Conservation (phyloP, 495 filamentous ascomycete species). For the Astrothelium macrocarpum region DNA sequence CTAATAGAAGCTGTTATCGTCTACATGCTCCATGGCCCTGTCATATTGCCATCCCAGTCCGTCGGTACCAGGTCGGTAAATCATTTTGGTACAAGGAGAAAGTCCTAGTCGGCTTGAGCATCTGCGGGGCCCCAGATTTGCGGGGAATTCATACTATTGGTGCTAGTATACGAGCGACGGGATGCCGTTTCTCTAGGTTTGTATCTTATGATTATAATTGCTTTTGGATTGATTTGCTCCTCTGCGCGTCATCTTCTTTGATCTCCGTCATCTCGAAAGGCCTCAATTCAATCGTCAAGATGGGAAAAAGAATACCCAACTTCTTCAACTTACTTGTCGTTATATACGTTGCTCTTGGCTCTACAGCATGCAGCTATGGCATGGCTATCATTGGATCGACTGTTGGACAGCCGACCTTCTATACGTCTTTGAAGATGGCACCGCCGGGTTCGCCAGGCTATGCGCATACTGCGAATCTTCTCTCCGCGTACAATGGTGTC, state of each 20-base stretch:
- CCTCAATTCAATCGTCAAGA: not conserved
- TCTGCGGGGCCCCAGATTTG: conserved; percentile 2
- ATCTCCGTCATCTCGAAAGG: not conserved
- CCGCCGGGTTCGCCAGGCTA: conserved; percentile 35
- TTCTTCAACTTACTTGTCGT: conserved; percentile 29
- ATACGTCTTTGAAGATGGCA: conserved; percentile 38
- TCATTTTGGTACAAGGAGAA: not conserved
- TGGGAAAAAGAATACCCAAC: conserved; percentile 26
- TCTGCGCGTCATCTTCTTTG: not conserved
- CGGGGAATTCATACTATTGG: conserved; percentile 5
- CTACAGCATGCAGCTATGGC: conserved; percentile 38
- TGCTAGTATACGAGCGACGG: not conserved
- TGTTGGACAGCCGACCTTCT: conserved; percentile 45
- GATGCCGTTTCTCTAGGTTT: not conserved
- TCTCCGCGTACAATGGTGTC: conserved; percentile 42
- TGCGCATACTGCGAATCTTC: conserved; percentile 36
- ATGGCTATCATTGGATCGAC: conserved; percentile 43
- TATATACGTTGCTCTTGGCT: conserved; percentile 25
- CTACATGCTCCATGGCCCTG: no score
- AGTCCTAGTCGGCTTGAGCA: not conserved
- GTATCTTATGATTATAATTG: not conserved
- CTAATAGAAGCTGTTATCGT: no score
- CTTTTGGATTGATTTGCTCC: not conserved
- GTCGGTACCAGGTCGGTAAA: not conserved
- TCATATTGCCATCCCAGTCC: not conserved